Percentiles rank a stretch among this genome's conserved stretches.
phyloP scores from a whole-genome alignment of 441 rosid species.

The Geranium incanum region DNA sequence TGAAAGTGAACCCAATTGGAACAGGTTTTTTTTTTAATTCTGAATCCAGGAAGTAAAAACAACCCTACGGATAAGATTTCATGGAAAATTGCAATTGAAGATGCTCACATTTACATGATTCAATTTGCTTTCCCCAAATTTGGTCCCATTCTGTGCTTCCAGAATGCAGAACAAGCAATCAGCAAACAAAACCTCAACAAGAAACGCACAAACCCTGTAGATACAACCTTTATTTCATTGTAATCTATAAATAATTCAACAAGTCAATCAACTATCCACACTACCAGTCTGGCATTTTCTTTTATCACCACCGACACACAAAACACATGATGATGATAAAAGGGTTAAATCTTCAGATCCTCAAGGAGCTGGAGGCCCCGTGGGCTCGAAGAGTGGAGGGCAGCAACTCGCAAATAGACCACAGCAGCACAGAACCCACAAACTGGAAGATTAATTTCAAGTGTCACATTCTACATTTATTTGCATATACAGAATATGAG shows the following conservation, averaged over 20 bases:
- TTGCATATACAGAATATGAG: background rate
- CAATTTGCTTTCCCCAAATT: too few relatives aligned
- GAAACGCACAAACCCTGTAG: background rate
- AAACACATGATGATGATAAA: background rate
- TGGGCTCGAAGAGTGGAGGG: constrained; percentile 44
- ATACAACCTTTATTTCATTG: background rate
- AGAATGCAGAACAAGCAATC: background rate
- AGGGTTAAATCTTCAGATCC: constrained; percentile 10
- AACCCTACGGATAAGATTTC: too few relatives aligned
- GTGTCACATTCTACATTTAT: background rate
- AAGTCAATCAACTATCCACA: background rate
- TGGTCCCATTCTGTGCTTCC: background rate
- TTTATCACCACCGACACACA: background rate
- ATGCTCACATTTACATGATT: too few relatives aligned
- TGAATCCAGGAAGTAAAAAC: too few relatives aligned
- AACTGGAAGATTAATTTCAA: constrained; percentile 24
- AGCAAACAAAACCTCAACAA: too few relatives aligned
- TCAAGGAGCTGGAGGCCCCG: constrained; percentile 35
- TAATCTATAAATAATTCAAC: background rate
- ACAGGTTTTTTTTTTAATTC: too few relatives aligned
- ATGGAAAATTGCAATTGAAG: too few relatives aligned
- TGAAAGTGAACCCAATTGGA: too few relatives aligned
- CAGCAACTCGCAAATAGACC: constrained; percentile 45
- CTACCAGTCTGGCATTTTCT: background rate
- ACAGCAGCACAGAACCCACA: constrained; percentile 52